Evolutionary conservation across 495 filamentous ascomycete genomes (phyloP).

Genomic region (Aspergillus cavernicola): DNA sequence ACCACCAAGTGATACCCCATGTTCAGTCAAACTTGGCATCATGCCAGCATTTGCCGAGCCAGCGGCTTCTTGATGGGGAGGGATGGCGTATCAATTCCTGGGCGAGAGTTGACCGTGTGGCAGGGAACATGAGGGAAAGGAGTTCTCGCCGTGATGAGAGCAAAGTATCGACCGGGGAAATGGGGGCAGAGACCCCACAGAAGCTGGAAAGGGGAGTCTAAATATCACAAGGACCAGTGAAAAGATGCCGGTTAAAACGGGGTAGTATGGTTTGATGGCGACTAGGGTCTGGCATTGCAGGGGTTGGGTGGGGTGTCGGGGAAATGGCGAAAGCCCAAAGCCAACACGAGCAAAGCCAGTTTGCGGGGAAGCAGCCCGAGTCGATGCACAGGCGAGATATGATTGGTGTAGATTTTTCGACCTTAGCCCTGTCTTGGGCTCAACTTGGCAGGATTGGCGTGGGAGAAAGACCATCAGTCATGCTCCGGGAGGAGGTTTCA

Average conservation of each 20-base stretch:
- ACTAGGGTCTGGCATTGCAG: neutral
- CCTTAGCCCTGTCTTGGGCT: constrained; percentile 7
- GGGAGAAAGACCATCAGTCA: neutral
- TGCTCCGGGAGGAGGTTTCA: neutral
- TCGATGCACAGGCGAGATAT: neutral
- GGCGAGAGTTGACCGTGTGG: neutral
- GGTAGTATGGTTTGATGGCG: neutral
- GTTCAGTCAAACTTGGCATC: constrained; percentile 2
- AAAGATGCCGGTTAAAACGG: neutral
- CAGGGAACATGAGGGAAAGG: constrained; percentile 1
- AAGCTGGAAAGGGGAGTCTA: constrained; percentile 2
- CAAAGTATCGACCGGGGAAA: constrained; percentile 12
- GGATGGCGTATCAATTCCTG: constrained; percentile 4
- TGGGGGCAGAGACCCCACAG: neutral
- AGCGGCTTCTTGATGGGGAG: neutral
- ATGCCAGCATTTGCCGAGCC: constrained; percentile 2
- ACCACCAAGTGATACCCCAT: neutral
- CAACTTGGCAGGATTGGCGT: constrained; percentile 12
- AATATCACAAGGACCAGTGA: neutral
- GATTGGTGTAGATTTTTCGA: constrained; percentile 14
- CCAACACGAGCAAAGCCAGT: neutral
- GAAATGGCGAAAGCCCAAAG: neutral
- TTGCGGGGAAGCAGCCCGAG: constrained; percentile 8
- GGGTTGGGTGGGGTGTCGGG: constrained; percentile 2
- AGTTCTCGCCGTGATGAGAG: constrained; percentile 5